phyloP scores from a whole-genome alignment of 2,329 filamentous ascomycete species.

The Pochonia chlamydosporia region DNA sequence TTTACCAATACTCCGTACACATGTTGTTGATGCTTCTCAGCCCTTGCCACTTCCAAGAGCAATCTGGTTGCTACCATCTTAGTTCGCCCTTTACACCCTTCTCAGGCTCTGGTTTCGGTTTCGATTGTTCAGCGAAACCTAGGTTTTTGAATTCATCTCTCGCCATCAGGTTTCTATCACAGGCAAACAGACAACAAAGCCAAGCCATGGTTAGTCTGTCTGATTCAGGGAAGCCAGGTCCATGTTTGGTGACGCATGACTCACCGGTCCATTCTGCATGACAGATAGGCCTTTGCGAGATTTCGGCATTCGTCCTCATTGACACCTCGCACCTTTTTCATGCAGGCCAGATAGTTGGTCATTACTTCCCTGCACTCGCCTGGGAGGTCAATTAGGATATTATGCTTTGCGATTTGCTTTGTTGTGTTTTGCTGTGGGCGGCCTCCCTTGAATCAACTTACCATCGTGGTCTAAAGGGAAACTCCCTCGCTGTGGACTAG shows the following conservation, averaged over 20 bases:
- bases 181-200: no score
- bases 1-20: no score
- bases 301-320: conserved; percentile 83
- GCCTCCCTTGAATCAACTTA: conserved; percentile 17
- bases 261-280: conserved; percentile 92
- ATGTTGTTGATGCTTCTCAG: no score
- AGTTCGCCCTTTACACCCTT: conserved; percentile 32
- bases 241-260: conserved; percentile 22
- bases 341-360: conserved; percentile 76
- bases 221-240: no score
- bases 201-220: no score
- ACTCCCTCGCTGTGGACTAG: conserved; percentile 81
- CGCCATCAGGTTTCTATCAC: conserved; percentile 81
- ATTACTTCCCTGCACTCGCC: conserved; percentile 93
- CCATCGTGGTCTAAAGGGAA: conserved; percentile 95
- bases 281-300: conserved; percentile 81
- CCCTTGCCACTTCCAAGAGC: neutral
- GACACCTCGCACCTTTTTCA: conserved; percentile 75
- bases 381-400: conserved; percentile 28
- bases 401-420: no score
- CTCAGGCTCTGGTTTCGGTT: conserved; percentile 19
- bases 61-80: conserved; percentile 21
- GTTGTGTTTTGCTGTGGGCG: neutral
- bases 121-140: conserved; percentile 53
- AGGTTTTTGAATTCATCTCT: conserved; percentile 92